phyloP scores from a whole-genome alignment of 805 yeast genomes.

The Nakazawaea wickerhamii region DNA sequence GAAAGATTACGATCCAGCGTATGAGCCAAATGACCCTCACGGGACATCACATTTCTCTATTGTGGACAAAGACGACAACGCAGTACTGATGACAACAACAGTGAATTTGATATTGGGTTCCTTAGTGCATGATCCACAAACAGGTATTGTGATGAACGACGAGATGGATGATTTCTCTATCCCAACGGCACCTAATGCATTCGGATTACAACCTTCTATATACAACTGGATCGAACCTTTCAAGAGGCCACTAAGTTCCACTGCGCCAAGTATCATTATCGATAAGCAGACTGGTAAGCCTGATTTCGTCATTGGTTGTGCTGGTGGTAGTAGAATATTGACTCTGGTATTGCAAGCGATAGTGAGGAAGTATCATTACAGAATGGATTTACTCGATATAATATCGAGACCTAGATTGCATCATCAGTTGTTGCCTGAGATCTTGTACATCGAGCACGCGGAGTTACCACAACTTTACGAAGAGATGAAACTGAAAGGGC shows the following conservation, averaged over 20 bases:
- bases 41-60: conserved; percentile 89
- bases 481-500: conserved; percentile 42
- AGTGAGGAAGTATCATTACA: conserved; percentile 55
- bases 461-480: conserved; percentile 33
- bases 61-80: conserved; percentile 67
- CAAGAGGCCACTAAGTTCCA: conserved; percentile 81
- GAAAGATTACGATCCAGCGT: conserved; percentile 75
- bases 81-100: conserved; percentile 86
- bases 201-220: conserved; percentile 74
- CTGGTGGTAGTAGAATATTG: conserved; percentile 88
- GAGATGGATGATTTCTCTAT: conserved; percentile 94
- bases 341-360: conserved; percentile 82
- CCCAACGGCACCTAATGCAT: conserved; percentile 66
- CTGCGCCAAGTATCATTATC: conserved; percentile 68
- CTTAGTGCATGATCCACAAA: conserved; percentile 67
- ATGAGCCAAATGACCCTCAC: conserved; percentile 70
- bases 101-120: conserved; percentile 83
- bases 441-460: conserved; percentile 53
- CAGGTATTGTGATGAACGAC: conserved; percentile 81
- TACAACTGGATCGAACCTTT: conserved; percentile 72
- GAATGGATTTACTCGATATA: conserved; percentile 56
- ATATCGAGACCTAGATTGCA: conserved; percentile 80
- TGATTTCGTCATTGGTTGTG: conserved; percentile 79
- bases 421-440: conserved; percentile 82
- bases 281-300: conserved; percentile 36